Base-by-base conservation (phyloP, 805 yeast species). In the Lipomyces starkeyi region DNA sequence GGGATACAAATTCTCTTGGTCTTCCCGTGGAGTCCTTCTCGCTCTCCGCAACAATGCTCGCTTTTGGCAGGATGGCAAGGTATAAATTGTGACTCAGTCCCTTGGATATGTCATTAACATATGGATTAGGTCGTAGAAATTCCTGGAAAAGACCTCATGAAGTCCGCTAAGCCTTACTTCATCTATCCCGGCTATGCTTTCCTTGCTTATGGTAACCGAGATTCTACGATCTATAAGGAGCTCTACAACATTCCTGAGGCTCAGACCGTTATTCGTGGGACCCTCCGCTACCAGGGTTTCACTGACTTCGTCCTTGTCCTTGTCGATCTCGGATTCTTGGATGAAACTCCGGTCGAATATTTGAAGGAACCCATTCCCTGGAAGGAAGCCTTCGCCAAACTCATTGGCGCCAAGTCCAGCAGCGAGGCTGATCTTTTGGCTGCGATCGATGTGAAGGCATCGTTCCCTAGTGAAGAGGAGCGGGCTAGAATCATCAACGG, bases 1-100 rank as follows among this genome's bases (percentile, higher is more conserved):
- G 79, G 99, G 99, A 75, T 95, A 95, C 88, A 95, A 95, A 85
- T 95, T 95, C 83, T 93, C 98, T 56, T 95, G 99, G 99, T 92
- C 98, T 40, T 93, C 98, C 49, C 89, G 99, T 82, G 99, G 99
- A 82, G 98, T 95, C 55, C 83, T 95, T 78, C 86, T 95, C 76
- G 99, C 99, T 22, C 86, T 95, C 78, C 90, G 97, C 86, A 96
- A 95, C 84, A 83, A 90, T 71, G 99, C 98, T 72, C 88, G 87
- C 75, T 94, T 88, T 84, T 94, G 89, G 87, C 83, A 89, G 81
- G 89, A 92, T 77, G 98, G 97, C 77, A 80, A 91, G 78, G 81
- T 60, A 43, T 43, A n/a, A 8, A 17, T 43, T 43, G 49, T n/a
- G 9, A 17, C 5, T 43, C 22, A 43, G 49, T n/a, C 7, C 22